Base-by-base conservation (phyloP, 257 asterid species). In the Ehretia macrophylla region DNA sequence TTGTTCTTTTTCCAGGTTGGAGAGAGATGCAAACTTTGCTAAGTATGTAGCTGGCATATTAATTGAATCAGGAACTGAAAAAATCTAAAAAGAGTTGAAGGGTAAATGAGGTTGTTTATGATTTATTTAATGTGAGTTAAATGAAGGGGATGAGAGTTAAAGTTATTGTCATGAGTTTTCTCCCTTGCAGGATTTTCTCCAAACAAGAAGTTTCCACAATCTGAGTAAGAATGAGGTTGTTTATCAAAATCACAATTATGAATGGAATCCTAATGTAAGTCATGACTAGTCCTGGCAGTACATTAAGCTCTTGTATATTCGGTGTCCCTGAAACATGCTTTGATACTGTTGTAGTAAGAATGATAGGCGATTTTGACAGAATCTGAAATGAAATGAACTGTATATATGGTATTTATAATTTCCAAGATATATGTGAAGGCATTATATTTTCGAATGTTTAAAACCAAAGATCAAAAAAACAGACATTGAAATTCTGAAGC, bases 201-300 rank as follows among this genome's bases (percentile, higher is more conserved):
- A 60, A 97, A 92, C 76, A 80, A 67, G 56, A 89, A 86, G 79
- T 92, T 88, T 77, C 99, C 99, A 0, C 91, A 73, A 77, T 88
- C 90, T 64, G 96, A n/a, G n/a, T n/a, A n/a, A n/a, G n/a, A n/a
- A 81, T 73, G 88, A 86, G 56, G 79, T 97, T 72, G 94, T 97
- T 51, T 92, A 92, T 60, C 56, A 56, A 55, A 78, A 73, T 78
- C 73, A 72, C 70, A 68, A 58, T 42, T 92, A 84, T 80, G 89
- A 84, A 66, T 92, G 99, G 99, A 92, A 92, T 74, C 96, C 99
- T 64, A 62, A 61, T 37, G 99, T 92, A 86, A 53, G 95, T 84
- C 45, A 49, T 56, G 68, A 68, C 70, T 64, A 72, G 52, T 68
- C 50, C 62, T 48, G 59, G 54, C 23, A 8, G 9, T 57, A 22